Conservation (phyloP, 306 rosid genomes). For the Prunus campanulata region DNA sequence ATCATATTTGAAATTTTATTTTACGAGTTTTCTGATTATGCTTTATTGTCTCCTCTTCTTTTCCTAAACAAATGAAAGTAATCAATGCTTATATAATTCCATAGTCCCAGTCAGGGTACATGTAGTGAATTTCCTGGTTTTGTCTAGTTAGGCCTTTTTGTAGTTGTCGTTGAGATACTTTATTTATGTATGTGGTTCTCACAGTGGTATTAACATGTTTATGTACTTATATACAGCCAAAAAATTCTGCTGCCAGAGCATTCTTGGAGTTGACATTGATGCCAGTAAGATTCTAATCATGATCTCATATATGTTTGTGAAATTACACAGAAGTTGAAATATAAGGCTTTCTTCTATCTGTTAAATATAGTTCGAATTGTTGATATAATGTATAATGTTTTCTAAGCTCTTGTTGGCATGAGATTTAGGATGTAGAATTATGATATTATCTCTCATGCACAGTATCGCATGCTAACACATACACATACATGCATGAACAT, state of each 20-base stretch:
- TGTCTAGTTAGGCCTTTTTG: not conserved
- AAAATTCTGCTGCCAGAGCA: constrained; percentile 69
- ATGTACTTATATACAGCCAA: constrained; percentile 45
- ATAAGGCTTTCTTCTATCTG: not conserved
- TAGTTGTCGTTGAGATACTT: not conserved
- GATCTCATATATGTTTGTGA: constrained; percentile 9
- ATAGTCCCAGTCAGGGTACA: not conserved
- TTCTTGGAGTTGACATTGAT: constrained; percentile 90
- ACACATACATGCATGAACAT: not conserved
- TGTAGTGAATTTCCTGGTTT: not conserved
- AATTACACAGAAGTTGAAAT: not conserved
- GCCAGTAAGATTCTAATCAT: constrained; percentile 53
- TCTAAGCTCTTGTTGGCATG: not conserved
- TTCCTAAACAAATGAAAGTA: not conserved
- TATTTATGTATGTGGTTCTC: not conserved
- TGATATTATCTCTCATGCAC: not conserved
- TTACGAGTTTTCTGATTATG: not conserved
- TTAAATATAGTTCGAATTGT: not conserved
- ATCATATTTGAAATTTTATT: not conserved
- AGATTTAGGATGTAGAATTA: not conserved
- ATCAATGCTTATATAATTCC: not conserved
- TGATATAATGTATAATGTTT: not conserved
- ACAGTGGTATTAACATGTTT: constrained; percentile 1
- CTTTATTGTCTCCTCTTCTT: not conserved
- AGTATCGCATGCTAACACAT: not conserved